These are phyloP conservation scores for Wickerhamomyces canadensis DNA, from an alignment of 805 yeast genomes.

Conservation along the genomic window DNA sequence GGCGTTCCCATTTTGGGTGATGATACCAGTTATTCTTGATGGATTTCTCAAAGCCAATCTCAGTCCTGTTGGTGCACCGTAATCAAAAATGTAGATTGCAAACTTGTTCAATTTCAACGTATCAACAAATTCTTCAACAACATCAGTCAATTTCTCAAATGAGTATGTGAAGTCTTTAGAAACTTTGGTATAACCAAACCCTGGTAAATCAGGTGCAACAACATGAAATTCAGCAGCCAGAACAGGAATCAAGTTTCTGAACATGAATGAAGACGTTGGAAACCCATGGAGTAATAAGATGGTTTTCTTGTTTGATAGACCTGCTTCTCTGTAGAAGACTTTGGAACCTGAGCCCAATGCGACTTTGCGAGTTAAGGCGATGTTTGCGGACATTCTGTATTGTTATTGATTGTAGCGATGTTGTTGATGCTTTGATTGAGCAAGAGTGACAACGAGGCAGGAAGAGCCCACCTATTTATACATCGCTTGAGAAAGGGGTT, in stretches of 20 bases:
- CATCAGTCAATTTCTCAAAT: slow-evolving; percentile 28
- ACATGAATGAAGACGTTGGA: slow-evolving; percentile 39
- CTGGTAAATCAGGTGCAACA: slow-evolving; percentile 42
- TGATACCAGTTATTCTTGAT: slow-evolving; percentile 25
- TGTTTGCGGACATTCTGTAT: not conserved
- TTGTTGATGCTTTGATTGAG: not conserved
- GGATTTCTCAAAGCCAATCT: slow-evolving; percentile 33
- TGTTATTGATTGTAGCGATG: slow-evolving; percentile 1
- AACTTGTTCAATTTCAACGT: slow-evolving; percentile 24
- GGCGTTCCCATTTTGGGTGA: slow-evolving; percentile 40
- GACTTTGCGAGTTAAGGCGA: not conserved
- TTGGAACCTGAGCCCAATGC: slow-evolving; percentile 10
- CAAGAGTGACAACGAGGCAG: too few relatives aligned
- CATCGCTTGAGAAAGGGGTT: too few relatives aligned
- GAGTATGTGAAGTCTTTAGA: slow-evolving; percentile 25
- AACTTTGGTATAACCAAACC: slow-evolving; percentile 33
- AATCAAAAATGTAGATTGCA: slow-evolving; percentile 35
- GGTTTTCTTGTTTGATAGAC: slow-evolving; percentile 29
- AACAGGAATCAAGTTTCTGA: slow-evolving; percentile 31
- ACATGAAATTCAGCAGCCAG: slow-evolving; percentile 32
- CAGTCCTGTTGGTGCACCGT: slow-evolving; percentile 39
- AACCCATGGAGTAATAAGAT: slow-evolving; percentile 39
- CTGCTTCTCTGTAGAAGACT: slow-evolving; percentile 36
- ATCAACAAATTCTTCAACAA: slow-evolving; percentile 28
- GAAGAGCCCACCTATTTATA: too few relatives aligned